phyloP scores from a whole-genome alignment of 2,329 filamentous ascomycete species.

The Incumbomyces delicatus region DNA sequence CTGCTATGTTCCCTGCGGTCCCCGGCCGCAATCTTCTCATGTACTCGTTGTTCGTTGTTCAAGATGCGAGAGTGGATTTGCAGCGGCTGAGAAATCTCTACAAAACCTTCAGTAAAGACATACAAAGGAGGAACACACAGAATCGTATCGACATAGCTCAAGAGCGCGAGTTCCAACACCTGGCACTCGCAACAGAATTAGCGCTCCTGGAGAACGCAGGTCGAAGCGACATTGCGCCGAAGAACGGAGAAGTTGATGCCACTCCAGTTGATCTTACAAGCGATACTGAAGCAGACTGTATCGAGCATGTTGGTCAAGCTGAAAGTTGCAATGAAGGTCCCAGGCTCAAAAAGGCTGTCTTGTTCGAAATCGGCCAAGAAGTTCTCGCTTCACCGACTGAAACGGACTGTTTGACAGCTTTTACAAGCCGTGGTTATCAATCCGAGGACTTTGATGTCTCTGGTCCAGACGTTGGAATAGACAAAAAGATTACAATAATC shows the following conservation, averaged over 20 bases:
- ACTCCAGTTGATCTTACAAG: conserved; percentile 1
- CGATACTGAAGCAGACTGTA: background rate
- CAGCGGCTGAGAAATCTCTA: conserved; percentile 8
- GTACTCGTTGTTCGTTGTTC: conserved; percentile 14
- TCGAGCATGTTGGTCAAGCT: background rate
- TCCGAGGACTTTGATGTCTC: background rate
- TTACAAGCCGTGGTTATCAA: background rate
- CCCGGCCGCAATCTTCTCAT: conserved; percentile 14
- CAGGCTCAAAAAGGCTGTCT: background rate
- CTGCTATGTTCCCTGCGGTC: conserved; percentile 5
- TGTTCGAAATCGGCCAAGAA: background rate
- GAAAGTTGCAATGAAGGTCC: no score
- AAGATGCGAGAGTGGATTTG: conserved; percentile 10
- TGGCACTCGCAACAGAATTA: conserved; percentile 17
- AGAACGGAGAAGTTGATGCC: background rate
- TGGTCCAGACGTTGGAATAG: background rate
- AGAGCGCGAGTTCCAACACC: conserved; percentile 12
- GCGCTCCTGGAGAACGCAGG: background rate
- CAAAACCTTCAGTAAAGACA: conserved; percentile 5
- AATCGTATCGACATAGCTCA: conserved; percentile 14
- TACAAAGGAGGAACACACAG: conserved; percentile 14
- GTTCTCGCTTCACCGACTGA: background rate
- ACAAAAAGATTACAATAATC: background rate
- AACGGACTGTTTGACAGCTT: background rate
- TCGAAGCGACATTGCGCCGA: background rate